Conservation (phyloP, 73 alveolate genomes). For the Tetrahymena borealis region DNA sequence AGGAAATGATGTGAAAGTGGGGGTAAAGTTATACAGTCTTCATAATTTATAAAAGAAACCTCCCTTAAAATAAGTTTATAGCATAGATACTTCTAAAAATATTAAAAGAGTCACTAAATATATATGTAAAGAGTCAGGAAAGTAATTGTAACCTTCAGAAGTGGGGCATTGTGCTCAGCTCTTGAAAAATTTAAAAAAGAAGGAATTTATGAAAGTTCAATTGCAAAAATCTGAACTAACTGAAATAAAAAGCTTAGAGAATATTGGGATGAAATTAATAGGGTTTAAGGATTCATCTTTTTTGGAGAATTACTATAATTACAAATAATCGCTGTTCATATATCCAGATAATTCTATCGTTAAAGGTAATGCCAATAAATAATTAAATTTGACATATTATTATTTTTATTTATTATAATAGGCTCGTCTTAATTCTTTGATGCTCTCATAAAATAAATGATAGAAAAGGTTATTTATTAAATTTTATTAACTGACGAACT, state of each 20-base stretch:
- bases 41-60: neutral
- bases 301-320: constrained; percentile 71
- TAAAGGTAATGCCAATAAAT: neutral
- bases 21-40: neutral
- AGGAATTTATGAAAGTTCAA: constrained; percentile 72
- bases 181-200: neutral
- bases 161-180: neutral
- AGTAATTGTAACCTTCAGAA: neutral
- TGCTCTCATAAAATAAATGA: constrained; percentile 75
- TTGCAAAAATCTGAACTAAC: constrained; percentile 68
- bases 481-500: neutral
- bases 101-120: neutral
- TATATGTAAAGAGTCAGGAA: neutral
- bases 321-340: constrained; percentile 72
- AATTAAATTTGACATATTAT: neutral
- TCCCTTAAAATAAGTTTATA: neutral
- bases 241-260: constrained; percentile 69
- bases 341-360: constrained; percentile 76
- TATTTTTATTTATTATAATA: constrained; percentile 1
- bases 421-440: constrained; percentile 73
- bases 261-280: constrained; percentile 78
- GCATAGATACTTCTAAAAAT: neutral
- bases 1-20: neutral
- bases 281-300: constrained; percentile 74
- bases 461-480: constrained; percentile 3